Conservation (phyloP, 2,329 filamentous ascomycete species). For the Colletotrichum chrysophilum region DNA sequence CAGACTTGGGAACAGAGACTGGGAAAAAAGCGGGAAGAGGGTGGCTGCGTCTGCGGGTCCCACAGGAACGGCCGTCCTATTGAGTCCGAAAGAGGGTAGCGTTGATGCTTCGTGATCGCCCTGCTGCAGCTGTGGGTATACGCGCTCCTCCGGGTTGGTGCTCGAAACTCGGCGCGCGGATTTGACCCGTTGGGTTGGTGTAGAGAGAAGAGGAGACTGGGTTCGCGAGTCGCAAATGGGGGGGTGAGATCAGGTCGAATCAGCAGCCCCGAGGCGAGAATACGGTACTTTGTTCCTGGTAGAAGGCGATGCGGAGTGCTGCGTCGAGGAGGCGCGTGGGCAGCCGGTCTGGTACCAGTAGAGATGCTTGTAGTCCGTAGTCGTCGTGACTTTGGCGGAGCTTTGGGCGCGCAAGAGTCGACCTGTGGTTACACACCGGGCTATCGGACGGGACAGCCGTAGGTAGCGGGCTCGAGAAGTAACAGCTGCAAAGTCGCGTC, state of each 20-base stretch:
- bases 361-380: neutral
- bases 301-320: slow-evolving; percentile 16
- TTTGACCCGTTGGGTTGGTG: neutral
- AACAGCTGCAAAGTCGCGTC: slow-evolving; percentile 42
- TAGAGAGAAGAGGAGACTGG: neutral
- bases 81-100: slow-evolving; percentile 13
- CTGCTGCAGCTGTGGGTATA: slow-evolving; percentile 22
- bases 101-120: slow-evolving; percentile 22
- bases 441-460: slow-evolving; percentile 20
- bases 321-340: slow-evolving; percentile 10
- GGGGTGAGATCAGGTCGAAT: slow-evolving; percentile 15
- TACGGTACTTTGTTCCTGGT: slow-evolving; percentile 6
- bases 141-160: slow-evolving; percentile 18
- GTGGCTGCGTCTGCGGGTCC: slow-evolving; percentile 43
- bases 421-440: slow-evolving; percentile 23
- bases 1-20: slow-evolving; percentile 26
- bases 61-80: slow-evolving; percentile 28
- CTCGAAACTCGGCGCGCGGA: slow-evolving; percentile 13
- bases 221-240: slow-evolving; percentile 11
- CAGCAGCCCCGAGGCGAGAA: slow-evolving; percentile 4
- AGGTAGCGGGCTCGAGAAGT: slow-evolving; percentile 12
- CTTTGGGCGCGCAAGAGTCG: slow-evolving; percentile 14
- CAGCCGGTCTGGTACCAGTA: slow-evolving; percentile 14
- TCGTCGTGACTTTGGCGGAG: slow-evolving; percentile 9
- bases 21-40: slow-evolving; percentile 29